These are phyloP conservation scores for Xylaria flabelliformis DNA, from an alignment of 495 filamentous ascomycete species.

Conservation along the genomic window DNA sequence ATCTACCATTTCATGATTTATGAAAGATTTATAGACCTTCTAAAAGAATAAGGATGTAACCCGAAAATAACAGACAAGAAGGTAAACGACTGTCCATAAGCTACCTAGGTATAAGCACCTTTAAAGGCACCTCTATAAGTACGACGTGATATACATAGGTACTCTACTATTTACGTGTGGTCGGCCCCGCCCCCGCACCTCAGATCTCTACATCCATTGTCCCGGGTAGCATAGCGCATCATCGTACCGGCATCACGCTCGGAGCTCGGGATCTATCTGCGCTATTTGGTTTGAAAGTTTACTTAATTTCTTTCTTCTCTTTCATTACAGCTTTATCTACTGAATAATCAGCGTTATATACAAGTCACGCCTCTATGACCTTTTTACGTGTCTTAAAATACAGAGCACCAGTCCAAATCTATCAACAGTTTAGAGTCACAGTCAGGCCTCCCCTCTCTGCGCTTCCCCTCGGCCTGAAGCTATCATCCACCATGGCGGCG, in stretches of 20 bases:
- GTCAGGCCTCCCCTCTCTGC: background rate
- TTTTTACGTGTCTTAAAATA: background rate
- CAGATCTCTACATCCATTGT: slow-evolving; percentile 9
- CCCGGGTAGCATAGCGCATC: slow-evolving; percentile 1
- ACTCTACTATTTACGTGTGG: background rate
- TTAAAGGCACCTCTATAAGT: background rate
- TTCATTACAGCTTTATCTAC: background rate
- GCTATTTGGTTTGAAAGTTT: background rate
- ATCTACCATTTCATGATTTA: background rate
- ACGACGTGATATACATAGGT: background rate
- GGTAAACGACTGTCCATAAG: background rate
- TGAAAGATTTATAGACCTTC: background rate
- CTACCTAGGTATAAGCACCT: background rate
- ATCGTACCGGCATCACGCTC: background rate
- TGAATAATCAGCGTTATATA: background rate
- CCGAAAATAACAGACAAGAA: background rate
- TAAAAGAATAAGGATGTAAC: background rate
- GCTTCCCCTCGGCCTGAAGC: slow-evolving; percentile 20
- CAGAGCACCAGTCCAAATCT: background rate
- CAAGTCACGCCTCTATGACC: background rate
- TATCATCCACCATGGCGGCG: slow-evolving; percentile 35
- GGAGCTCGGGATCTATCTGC: slow-evolving; percentile 4
- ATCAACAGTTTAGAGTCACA: background rate
- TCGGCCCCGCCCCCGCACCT: slow-evolving; percentile 17
- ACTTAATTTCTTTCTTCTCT: background rate